A percentile compares a stretch with the other conserved stretches of the same genome.
Conservation (phyloP, 169 alveolate species). For the Plasmodium vinckei region DNA sequence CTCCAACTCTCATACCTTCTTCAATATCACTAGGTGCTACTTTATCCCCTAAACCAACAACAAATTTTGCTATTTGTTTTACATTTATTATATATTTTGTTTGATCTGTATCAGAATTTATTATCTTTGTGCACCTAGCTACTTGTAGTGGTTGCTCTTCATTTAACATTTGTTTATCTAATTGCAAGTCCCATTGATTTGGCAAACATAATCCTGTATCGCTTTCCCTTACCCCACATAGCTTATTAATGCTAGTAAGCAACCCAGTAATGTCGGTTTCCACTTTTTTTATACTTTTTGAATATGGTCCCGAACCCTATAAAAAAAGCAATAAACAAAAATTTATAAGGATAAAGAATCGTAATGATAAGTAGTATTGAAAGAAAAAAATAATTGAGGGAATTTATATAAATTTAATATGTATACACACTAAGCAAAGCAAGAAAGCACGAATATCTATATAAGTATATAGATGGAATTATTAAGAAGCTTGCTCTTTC, state of each 20-base stretch:
- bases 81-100: constrained; percentile 96
- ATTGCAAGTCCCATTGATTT: constrained; percentile 98
- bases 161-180: constrained; percentile 96
- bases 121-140: constrained; percentile 98
- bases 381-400: no score
- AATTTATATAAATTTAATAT: no score
- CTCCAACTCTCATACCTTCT: constrained; percentile 99
- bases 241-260: constrained; percentile 81
- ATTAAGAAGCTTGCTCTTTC: background rate
- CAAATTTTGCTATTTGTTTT: constrained; percentile 98
- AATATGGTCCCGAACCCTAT: constrained; percentile 88
- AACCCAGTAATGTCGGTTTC: constrained; percentile 83
- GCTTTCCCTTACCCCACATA: constrained; percentile 95
- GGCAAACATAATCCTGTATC: constrained; percentile 99
- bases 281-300: constrained; percentile 81
- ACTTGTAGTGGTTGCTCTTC: constrained; percentile 98
- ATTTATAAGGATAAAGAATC: background rate
- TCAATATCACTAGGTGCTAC: constrained; percentile 99
- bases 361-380: background rate
- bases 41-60: constrained; percentile 98
- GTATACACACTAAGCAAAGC: background rate
- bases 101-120: constrained; percentile 97
- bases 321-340: background rate
- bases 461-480: background rate
- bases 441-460: background rate